Evolutionary conservation across 129 eudicot genomes (phyloP), one percentile per base, ranked within the genome.

Genomic region (Chrysanthemum makinoi): DNA sequence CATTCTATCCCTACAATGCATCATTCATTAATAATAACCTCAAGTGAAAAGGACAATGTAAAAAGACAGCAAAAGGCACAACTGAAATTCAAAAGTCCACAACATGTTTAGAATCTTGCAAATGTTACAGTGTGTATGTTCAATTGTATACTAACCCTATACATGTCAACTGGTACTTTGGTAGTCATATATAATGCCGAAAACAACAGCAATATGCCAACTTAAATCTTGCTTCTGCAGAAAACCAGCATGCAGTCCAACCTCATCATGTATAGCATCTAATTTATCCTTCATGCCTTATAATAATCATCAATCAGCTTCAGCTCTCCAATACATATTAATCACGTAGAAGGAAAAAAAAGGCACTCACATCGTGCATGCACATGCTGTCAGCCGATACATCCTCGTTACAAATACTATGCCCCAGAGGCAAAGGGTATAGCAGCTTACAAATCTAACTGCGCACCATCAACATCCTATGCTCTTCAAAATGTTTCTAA

Each of bases 401-500:
- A 20, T 65, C 51, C 35, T 10, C 28, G 20, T 47, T 53, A 18
- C 63, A n/a, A 47, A 48, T 16, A 35, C 44, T 73, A 55, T 22
- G 19, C 79, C 59, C 39, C 61, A 66, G 46, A 24, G 10, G 8
- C 50, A 22, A 49, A 17, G 20, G 68, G 39, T 61, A 10, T 10
- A 30, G 12, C 60, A 72, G 44, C 46, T 61, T 47, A 72, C 69
- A 26, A 26, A 72, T 72, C 33, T 8, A 66, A 46, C 72, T 60
- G 46, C 7, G 9, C 19, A 22, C 28, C 14, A 63, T 86, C 79
- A 92, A 80, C 98, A 92, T 68, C 88, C 96, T 50, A 90, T 48
- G 62, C 72, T 81, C 84, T 75, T 86, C 75, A 90, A 60, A 74
- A 95, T 95, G 68, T 70, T 62, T n/a, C 72, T 63, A 26, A 95